Percentiles rank a stretch among this genome's conserved stretches.
phyloP scores from a whole-genome alignment of 768 basidiomycete species.

The Pleurotus tuoliensis region DNA sequence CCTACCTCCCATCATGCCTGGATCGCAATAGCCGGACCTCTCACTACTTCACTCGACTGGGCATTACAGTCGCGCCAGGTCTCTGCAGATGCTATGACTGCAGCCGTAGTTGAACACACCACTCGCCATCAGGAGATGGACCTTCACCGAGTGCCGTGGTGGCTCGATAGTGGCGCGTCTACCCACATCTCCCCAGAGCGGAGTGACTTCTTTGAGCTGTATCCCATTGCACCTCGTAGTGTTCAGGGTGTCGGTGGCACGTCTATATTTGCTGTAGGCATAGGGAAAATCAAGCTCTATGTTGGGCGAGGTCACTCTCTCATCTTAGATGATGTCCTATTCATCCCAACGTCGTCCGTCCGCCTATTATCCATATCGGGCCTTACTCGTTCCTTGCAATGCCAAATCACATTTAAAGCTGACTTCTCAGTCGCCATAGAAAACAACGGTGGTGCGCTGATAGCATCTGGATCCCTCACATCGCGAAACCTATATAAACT shows the following conservation, averaged over 20 bases:
- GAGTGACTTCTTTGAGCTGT: too few species aligned
- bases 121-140: neutral
- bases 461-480: conserved; percentile 8
- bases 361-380: conserved; percentile 15
- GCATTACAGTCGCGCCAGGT: neutral
- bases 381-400: conserved; percentile 4
- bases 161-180: conserved; percentile 10
- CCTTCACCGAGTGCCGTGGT: neutral
- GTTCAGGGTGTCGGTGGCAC: conserved; percentile 13
- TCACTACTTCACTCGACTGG: neutral
- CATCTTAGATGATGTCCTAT: conserved; percentile 11
- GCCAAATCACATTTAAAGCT: conserved; percentile 3
- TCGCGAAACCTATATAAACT: conserved; percentile 8
- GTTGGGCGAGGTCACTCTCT: conserved; percentile 10
- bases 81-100: neutral
- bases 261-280: conserved; percentile 12
- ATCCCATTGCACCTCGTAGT: too few species aligned
- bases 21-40: neutral
- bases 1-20: neutral
- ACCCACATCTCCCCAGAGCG: conserved; percentile 11
- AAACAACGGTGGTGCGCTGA: neutral
- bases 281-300: conserved; percentile 12
- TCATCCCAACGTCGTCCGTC: conserved; percentile 13
- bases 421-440: neutral
- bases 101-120: neutral